phyloP scores from a whole-genome alignment of 2,329 filamentous ascomycete species.

The Claviceps citrina region DNA sequence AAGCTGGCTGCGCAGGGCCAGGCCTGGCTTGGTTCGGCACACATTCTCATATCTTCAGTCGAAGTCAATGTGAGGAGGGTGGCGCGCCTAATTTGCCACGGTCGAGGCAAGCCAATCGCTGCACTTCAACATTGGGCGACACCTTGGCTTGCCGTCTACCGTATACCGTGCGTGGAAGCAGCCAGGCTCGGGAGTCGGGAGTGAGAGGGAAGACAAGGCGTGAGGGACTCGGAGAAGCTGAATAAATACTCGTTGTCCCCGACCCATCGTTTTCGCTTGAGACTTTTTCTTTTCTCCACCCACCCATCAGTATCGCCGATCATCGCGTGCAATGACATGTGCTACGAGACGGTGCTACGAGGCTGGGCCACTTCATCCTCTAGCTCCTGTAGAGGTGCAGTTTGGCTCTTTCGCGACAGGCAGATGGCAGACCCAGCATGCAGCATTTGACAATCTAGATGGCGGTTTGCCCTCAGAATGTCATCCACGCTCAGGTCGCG shows the following conservation, averaged over 20 bases:
- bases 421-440: slow-evolving; percentile 28
- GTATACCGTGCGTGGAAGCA: background rate
- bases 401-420: slow-evolving; percentile 17
- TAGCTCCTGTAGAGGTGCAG: background rate
- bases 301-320: too few species aligned
- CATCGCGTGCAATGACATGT: too few species aligned
- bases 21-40: background rate
- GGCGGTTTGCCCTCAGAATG: slow-evolving; percentile 28
- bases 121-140: too few species aligned
- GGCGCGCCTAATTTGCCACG: background rate
- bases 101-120: background rate
- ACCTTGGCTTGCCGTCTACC: too few species aligned
- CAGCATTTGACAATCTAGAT: slow-evolving; percentile 32
- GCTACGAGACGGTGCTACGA: too few species aligned
- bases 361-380: too few species aligned
- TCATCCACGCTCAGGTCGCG: slow-evolving; percentile 28
- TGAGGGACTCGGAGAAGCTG: background rate
- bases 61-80: background rate
- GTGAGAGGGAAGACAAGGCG: background rate
- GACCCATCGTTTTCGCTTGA: too few species aligned
- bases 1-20: too few species aligned
- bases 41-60: background rate
- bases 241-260: background rate
- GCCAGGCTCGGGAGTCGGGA: background rate
- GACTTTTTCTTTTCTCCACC: background rate